phyloP scores from a whole-genome alignment of 2,329 filamentous ascomycete genomes.

The Paramyrothecium roridum region DNA sequence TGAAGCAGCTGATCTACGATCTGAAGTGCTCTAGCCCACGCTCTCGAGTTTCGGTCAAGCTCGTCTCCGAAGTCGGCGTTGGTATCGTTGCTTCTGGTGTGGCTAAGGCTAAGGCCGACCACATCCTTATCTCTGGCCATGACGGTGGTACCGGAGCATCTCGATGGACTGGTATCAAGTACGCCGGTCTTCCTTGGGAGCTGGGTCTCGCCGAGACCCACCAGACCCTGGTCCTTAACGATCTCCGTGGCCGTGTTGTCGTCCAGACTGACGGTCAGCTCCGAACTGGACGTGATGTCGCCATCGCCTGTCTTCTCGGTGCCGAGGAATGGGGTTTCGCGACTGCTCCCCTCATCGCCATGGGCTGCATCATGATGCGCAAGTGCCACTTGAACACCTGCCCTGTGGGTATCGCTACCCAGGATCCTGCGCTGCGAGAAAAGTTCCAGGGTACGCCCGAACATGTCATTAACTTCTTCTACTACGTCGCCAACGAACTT shows the following conservation, averaged over 20 bases:
- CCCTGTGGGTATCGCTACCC: conserved; percentile 92
- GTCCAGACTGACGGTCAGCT: conserved; percentile 96
- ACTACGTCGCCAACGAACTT: conserved; percentile 94
- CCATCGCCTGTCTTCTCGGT: conserved; percentile 89
- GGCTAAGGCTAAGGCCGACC: conserved; percentile 94
- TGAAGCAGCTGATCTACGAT: conserved; percentile 98
- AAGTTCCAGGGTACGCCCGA: conserved; percentile 93
- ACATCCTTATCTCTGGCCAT: conserved; percentile 94
- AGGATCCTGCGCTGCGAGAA: conserved; percentile 89
- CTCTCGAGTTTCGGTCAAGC: conserved; percentile 90
- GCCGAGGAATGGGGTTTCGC: conserved; percentile 99
- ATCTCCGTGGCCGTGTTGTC: conserved; percentile 90
- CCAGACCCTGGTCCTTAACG: conserved; percentile 92
- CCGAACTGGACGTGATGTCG: conserved; percentile 87
- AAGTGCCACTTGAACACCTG: conserved; percentile 75
- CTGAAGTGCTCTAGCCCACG: conserved; percentile 94
- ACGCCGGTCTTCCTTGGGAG: conserved; percentile 95
- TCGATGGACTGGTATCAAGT: conserved; percentile 98
- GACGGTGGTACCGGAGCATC: conserved; percentile 96
- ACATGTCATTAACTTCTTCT: conserved; percentile 98
- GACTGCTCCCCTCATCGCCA: conserved; percentile 89
- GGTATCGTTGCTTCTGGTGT: conserved; percentile 97
- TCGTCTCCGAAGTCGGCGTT: conserved; percentile 95
- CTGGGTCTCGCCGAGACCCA: conserved; percentile 95
- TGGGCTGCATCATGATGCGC: conserved; percentile 95